A percentile compares a stretch with the other conserved stretches of the same genome.
Conservation (phyloP, 2,329 filamentous ascomycete species). For the Penicillium frequentans region DNA sequence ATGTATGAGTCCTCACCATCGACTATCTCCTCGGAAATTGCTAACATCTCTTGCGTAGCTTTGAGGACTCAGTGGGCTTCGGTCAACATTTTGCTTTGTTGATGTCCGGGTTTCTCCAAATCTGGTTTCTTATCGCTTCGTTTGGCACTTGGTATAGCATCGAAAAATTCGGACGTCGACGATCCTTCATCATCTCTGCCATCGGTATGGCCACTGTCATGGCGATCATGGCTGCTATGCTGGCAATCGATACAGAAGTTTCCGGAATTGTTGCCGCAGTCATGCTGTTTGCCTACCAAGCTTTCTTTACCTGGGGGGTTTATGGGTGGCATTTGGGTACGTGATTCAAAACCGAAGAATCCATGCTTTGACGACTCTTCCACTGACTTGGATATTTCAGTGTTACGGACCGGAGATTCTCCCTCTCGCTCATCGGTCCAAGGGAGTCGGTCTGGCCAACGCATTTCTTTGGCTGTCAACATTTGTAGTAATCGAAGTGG, state of each 20-base stretch:
- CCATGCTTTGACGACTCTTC: background rate
- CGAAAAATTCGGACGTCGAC: background rate
- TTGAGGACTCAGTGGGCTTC: background rate
- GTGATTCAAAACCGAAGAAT: background rate
- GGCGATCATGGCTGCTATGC: conserved; percentile 10
- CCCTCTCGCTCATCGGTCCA: conserved; percentile 15
- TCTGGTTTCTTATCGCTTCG: background rate
- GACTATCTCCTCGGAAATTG: background rate
- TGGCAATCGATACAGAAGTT: conserved; percentile 6
- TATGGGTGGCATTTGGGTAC: conserved; percentile 17
- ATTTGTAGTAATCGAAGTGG: conserved; percentile 53
- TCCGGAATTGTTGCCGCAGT: conserved; percentile 13
- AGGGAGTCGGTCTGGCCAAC: conserved; percentile 15
- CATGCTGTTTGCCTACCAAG: conserved; percentile 16
- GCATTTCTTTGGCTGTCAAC: conserved; percentile 54
- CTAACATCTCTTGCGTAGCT: background rate
- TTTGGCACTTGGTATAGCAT: background rate
- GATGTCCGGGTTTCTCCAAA: background rate
- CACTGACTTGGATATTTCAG: background rate
- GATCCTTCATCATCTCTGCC: background rate
- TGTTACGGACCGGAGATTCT: conserved; percentile 19
- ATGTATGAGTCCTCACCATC: conserved; percentile 15
- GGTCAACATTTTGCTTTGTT: background rate
- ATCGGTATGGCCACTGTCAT: conserved; percentile 5
- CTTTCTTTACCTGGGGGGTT: conserved; percentile 18